Percentiles rank a stretch among this genome's conserved stretches.
These are phyloP conservation scores for Citrus medica DNA, from an alignment of 345 rosid species.

Conservation along the genomic window DNA sequence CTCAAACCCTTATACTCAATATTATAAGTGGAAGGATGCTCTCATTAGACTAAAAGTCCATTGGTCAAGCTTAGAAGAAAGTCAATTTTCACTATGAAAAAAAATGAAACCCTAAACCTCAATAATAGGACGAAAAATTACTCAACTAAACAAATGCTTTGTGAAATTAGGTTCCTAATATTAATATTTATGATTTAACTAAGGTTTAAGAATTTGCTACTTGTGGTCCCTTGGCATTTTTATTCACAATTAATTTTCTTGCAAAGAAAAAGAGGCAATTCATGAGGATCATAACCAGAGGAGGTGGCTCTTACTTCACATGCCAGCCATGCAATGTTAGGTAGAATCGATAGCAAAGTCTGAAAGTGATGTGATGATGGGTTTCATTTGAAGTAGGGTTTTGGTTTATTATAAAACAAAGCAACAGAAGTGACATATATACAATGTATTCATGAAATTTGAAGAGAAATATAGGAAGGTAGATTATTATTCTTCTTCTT, in stretches of 20 bases:
- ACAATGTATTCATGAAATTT: not conserved
- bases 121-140: no score
- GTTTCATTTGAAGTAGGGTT: conserved; percentile 4
- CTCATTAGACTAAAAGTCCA: no score
- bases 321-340: conserved; percentile 31
- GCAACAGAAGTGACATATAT: no score
- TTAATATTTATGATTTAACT: not conserved
- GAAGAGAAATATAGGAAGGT: not conserved
- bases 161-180: no score
- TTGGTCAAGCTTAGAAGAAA: no score
- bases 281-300: conserved; percentile 30
- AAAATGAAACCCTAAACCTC: no score
- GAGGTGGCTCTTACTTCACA: conserved; percentile 27
- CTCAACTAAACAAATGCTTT: no score
- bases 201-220: not conserved
- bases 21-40: no score
- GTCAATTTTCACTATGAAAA: no score
- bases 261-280: conserved; percentile 10
- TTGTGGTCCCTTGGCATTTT: conserved; percentile 6
- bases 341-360: conserved; percentile 21
- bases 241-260: not conserved
- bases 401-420: not conserved
- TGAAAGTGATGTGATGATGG: conserved; percentile 19
- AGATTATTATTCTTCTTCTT: not conserved
- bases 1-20: no score